These are phyloP conservation scores for Penicillium thymicola DNA, from an alignment of 2,329 filamentous ascomycete species.

Conservation along the genomic window DNA sequence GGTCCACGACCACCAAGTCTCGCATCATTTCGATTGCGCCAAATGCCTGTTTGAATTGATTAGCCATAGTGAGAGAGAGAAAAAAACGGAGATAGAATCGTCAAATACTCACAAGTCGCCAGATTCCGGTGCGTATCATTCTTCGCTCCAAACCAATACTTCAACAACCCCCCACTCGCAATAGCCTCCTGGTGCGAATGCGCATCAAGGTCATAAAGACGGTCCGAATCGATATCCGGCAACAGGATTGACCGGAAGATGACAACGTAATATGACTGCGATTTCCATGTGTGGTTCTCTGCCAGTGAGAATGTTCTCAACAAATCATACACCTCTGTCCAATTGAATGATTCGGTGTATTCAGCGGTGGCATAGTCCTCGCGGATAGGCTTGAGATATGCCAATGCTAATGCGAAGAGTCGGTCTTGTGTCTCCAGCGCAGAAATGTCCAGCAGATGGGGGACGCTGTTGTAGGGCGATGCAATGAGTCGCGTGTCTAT, in stretches of 20 bases:
- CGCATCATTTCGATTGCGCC: conserved; percentile 59
- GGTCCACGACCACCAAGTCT: conserved; percentile 58
- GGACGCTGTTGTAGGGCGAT: conserved; percentile 70
- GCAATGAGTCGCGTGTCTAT: conserved; percentile 52
- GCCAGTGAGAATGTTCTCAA: conserved; percentile 53
- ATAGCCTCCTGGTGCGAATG: conserved; percentile 77
- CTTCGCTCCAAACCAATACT: conserved; percentile 87
- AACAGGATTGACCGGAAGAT: conserved; percentile 75
- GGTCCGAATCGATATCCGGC: conserved; percentile 61
- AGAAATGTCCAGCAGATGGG: conserved; percentile 70
- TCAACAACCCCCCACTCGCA: conserved; percentile 74
- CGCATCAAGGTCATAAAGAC: conserved; percentile 71
- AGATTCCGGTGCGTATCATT: conserved; percentile 70
- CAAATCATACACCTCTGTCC: conserved; percentile 59
- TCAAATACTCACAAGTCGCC: conserved; percentile 64
- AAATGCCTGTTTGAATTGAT: conserved; percentile 54
- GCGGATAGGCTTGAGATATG: conserved; percentile 59
- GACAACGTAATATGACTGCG: conserved; percentile 74
- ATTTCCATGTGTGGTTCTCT: conserved; percentile 55
- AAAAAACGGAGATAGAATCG: background rate
- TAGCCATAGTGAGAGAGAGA: background rate
- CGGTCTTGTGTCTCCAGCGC: conserved; percentile 63
- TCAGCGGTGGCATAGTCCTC: conserved; percentile 72
- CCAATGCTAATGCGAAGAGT: conserved; percentile 69
- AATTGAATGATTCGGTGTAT: conserved; percentile 76